Evolutionary conservation across 768 basidiomycete species (phyloP), one percentile per base, ranked within the genome.

Genomic region (Suillus occidentalis): DNA sequence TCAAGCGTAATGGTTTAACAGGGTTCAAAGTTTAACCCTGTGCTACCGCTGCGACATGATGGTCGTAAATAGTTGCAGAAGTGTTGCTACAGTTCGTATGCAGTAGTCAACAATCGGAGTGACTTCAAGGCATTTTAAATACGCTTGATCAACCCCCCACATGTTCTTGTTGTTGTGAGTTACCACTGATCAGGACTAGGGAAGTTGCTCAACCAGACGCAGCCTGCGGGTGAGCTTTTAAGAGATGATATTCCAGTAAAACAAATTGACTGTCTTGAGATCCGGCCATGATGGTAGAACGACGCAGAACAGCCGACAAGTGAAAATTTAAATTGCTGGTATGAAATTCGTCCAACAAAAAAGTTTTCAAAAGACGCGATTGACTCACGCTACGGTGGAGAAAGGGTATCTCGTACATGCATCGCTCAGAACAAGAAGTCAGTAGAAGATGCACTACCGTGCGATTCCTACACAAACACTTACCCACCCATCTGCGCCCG

Each of bases 401-500:
- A 58, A 55, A 28, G 58, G 58, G 58, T 59, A 59, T 59, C 37
- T 39, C 18, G 28, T 59, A 42, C 58, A 28, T 28, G 13, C 28
- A 28, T 40, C 39, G 5, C 39, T 5, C 39, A 59, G 18, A 59
- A 59, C 39, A 28, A 25, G 18, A 28, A 16, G 58, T 28, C 16
- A 59, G 39, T 34, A 20, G 20, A 42, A 42, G 12, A 59, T 18
- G 58, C 40, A 31, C 58, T 20, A 76, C 53, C 74, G 73, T 53
- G 70, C 66, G 18, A 91, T 76, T 18, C 91, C 92, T 36, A 97
- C 80, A 72, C 94, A 96, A 61, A 98, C 83, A 73, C 92, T 91
- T 36, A 97, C 83, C 95, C 95, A 99, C 6, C 97, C 97, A 72
- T 99, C 97, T 14, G 95, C 94, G 9, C 95, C 95, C 14, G 90